phyloP scores from a whole-genome alignment of 768 basidiomycete genomes.

The Xanthoconium purpureum region DNA sequence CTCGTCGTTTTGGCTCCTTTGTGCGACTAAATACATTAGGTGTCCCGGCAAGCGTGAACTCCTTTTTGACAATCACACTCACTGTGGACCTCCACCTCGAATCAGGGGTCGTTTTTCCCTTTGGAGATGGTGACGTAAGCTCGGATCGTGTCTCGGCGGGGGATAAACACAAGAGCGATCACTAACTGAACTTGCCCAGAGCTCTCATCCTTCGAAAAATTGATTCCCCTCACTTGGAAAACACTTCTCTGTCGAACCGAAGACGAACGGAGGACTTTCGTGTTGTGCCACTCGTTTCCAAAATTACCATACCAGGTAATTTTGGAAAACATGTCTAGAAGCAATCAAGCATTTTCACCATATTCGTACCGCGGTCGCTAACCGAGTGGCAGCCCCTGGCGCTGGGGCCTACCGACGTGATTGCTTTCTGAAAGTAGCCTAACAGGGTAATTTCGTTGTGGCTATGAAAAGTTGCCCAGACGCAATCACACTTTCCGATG shows the following conservation, averaged over 20 bases:
- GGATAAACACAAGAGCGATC: conserved; percentile 1
- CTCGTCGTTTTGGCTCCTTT: neutral
- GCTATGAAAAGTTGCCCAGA: conserved; percentile 15
- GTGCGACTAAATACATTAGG: neutral
- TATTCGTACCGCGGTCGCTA: conserved; percentile 7
- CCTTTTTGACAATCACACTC: too few relatives aligned
- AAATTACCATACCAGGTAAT: conserved; percentile 4
- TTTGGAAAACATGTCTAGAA: conserved; percentile 12
- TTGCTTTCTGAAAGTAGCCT: conserved; percentile 20
- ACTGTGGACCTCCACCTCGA: too few relatives aligned
- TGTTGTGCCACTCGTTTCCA: conserved; percentile 12
- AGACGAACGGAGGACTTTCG: neutral
- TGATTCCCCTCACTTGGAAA: neutral
- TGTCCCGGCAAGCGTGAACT: too few relatives aligned
- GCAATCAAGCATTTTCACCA: conserved; percentile 23
- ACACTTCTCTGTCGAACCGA: neutral
- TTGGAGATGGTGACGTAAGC: conserved; percentile 5
- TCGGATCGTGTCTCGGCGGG: conserved; percentile 1
- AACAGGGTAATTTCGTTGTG: conserved; percentile 11
- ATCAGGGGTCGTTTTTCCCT: conserved; percentile 2
- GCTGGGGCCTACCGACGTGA: conserved; percentile 17
- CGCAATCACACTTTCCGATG: conserved; percentile 25
- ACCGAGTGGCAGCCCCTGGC: conserved; percentile 20
- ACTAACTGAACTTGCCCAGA: neutral
- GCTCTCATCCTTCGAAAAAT: neutral